These are phyloP conservation scores for Quercus bicolor DNA, from an alignment of 306 rosid species.

Conservation along the genomic window DNA sequence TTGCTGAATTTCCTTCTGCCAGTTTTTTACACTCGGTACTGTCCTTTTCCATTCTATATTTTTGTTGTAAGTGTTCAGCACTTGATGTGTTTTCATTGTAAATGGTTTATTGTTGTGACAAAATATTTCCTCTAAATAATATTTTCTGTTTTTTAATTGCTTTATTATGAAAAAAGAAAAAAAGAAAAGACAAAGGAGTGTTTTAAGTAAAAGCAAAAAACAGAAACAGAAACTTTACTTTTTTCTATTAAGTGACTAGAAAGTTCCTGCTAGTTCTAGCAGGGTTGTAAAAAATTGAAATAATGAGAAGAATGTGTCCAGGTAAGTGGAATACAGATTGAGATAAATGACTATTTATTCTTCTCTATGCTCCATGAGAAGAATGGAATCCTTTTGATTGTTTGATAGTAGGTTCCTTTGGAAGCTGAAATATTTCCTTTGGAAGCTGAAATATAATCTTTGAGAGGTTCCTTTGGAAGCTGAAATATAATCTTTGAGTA, in stretches of 20 bases:
- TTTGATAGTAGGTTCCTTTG: not conserved
- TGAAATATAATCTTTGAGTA: not conserved
- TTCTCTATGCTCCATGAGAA: not conserved
- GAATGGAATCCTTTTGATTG: not conserved
- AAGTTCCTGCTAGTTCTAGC: not conserved
- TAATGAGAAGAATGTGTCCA: not conserved
- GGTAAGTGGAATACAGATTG: no score
- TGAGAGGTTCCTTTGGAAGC: not conserved
- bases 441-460: not conserved
- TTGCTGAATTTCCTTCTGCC: conserved; percentile 92
- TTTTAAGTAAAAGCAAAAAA: not conserved
- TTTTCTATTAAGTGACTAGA: not conserved
- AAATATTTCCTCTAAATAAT: not conserved
- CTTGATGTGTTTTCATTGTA: not conserved
- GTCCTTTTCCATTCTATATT: conserved; percentile 13
- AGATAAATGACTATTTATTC: not conserved
- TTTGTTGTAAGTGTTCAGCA: conserved; percentile 24
- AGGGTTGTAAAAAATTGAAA: not conserved
- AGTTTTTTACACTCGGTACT: conserved; percentile 82
- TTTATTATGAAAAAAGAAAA: not conserved
- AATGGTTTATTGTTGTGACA: not conserved
- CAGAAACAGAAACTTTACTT: not conserved
- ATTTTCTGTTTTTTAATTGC: not conserved
- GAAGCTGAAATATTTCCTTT: not conserved
- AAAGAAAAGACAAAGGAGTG: not conserved